phyloP scores from a whole-genome alignment of 495 filamentous ascomycete genomes.

The Filosporella fistucella region DNA sequence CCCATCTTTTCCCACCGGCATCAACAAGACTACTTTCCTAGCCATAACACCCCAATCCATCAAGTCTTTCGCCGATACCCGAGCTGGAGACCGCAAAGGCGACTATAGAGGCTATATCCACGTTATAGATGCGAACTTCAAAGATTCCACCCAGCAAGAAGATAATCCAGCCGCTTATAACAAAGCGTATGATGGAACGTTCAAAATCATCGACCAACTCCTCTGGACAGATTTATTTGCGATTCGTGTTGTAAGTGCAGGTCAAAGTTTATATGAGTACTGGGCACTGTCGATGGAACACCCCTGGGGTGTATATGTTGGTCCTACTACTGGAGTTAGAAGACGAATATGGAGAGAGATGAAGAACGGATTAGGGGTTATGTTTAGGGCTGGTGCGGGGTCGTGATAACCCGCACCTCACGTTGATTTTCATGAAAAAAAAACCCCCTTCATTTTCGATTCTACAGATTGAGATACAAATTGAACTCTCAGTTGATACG shows the following conservation, averaged over 20 bases:
- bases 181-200: constrained; percentile 26
- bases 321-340: constrained; percentile 23
- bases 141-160: too few relatives aligned
- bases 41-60: constrained; percentile 26
- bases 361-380: background rate
- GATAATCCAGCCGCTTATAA: background rate
- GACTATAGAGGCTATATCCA: constrained; percentile 20
- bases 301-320: constrained; percentile 31
- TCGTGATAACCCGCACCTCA: too few relatives aligned
- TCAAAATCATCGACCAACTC: constrained; percentile 30
- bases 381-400: background rate
- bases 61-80: constrained; percentile 11
- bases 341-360: constrained; percentile 13
- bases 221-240: constrained; percentile 33
- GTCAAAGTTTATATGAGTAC: constrained; percentile 17
- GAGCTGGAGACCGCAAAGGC: background rate
- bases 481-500: too few relatives aligned
- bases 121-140: constrained; percentile 25
- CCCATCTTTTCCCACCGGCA: constrained; percentile 1
- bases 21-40: constrained; percentile 25
- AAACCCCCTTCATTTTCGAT: too few relatives aligned
- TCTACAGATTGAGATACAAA: too few relatives aligned
- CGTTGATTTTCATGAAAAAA: too few relatives aligned
- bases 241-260: constrained; percentile 11
- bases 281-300: constrained; percentile 31